phyloP scores from a whole-genome alignment of 495 filamentous ascomycete genomes.

The Tuber melanosporum region DNA sequence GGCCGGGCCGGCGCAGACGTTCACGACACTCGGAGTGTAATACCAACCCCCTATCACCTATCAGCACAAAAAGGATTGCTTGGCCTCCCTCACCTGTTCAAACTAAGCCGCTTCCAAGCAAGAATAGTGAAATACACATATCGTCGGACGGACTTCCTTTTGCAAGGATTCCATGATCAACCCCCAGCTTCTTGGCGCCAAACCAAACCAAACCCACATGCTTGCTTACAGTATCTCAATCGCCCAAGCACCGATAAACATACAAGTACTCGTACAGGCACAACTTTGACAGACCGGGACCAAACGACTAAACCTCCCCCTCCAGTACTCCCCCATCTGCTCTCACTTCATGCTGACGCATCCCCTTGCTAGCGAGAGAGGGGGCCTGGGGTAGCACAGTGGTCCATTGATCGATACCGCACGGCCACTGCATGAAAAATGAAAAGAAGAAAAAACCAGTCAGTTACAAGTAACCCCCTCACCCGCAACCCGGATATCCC shows the following conservation, averaged over 20 bases:
- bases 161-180: neutral
- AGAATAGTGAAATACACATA: neutral
- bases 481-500: no score
- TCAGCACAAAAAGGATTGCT: neutral
- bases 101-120: neutral
- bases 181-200: neutral
- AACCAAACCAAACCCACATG: neutral
- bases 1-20: neutral
- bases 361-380: neutral
- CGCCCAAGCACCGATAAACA: neutral
- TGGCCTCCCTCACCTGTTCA: neutral
- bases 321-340: neutral
- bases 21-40: neutral
- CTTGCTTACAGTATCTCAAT: neutral
- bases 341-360: neutral
- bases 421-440: neutral
- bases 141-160: neutral
- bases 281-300: no score
- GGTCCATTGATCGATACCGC: neutral
- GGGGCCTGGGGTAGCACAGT: no score
- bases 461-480: neutral
- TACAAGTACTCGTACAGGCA: no score
- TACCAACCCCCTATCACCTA: neutral
- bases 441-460: neutral
- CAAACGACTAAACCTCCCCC: neutral